Conservation (phyloP, 768 basidiomycete genomes). For the Collybiopsis luxurians region DNA sequence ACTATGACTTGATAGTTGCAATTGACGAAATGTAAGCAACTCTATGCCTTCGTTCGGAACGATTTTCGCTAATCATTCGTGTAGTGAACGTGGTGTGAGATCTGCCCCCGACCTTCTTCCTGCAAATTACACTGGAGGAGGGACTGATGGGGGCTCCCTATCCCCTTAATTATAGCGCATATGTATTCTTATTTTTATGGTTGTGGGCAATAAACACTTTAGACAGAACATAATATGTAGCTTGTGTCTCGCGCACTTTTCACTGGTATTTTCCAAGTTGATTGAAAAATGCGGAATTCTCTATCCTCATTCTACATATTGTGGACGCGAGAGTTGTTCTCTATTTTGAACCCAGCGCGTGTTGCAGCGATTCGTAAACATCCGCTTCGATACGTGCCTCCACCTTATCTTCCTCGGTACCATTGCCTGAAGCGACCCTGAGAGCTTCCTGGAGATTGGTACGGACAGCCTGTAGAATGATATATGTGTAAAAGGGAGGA, state of each 20-base stretch:
- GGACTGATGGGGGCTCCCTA: conserved; percentile 44
- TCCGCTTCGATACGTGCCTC: conserved; percentile 95
- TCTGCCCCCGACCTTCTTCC: conserved; percentile 63
- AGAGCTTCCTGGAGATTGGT: conserved; percentile 86
- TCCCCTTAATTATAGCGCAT: background rate
- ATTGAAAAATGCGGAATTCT: background rate
- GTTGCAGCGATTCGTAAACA: conserved; percentile 94
- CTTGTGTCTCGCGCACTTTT: background rate
- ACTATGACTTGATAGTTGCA: conserved; percentile 88
- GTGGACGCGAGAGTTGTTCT: background rate
- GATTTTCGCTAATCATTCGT: conserved; percentile 7
- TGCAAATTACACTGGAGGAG: conserved; percentile 49
- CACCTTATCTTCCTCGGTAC: conserved; percentile 89
- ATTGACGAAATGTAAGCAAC: conserved; percentile 88
- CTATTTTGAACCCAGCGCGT: conserved; percentile 62
- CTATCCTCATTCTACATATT: background rate
- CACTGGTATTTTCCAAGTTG: background rate
- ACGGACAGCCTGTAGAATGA: conserved; percentile 70
- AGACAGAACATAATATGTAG: background rate
- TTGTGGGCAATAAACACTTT: background rate
- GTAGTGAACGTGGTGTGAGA: conserved; percentile 69
- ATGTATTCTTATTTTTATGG: conserved; percentile 3
- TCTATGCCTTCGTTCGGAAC: background rate
- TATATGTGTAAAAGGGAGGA: conserved; percentile 7
- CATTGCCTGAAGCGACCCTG: conserved; percentile 75